Evolutionary conservation across 257 asterid species (phyloP), one percentile per base, ranked within the genome.

Genomic region (Salvia hispanica): DNA sequence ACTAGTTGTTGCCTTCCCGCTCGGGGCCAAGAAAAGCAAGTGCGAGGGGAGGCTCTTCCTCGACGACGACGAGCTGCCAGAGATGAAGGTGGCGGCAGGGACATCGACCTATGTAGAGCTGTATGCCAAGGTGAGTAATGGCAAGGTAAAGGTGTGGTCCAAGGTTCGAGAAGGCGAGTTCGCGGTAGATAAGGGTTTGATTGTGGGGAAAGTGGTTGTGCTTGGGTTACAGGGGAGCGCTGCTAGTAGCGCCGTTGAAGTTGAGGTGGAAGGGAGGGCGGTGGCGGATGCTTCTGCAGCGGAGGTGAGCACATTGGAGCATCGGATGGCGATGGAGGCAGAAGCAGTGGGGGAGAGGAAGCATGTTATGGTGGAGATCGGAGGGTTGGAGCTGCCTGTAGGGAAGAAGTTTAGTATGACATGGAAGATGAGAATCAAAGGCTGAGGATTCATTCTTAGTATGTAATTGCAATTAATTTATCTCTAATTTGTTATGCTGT

Each of bases 51-150:
- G 78, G 18, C 85, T 91, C 8, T 94, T 81, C 81, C 75, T 94
- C 0, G 99, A 94, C 18, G 86, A 91, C 0, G 99, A 91, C 44
- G 98, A 88, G 84, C 85, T 78, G 4, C 93, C 90, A 0, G 98
- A 87, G 81, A 94, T 91, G 96, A 84, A 75, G 43, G 86, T 88
- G 3, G 95, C 87, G 0, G 75, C 67, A 25, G 95, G 96, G 0
- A 16, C 74, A 5, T 84, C 97, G 0, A 84, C 95, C 0, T 83
- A 82, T 18, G 70, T 91, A 1, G 95, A 88, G 6, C 87, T 94
- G 78, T 78, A 81, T 15, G 97, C 96, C 2, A 83, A 81, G 14
- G 69, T 73, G 1, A 67, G 73, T 3, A 67, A 82, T 4, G 89
- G 87, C 11, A 72, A 57, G 5, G 83, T 84, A 34, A 94, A 87